These are phyloP conservation scores for Nigrospora sphaerica DNA, from an alignment of 2,329 filamentous ascomycete genomes.

Conservation along the genomic window DNA sequence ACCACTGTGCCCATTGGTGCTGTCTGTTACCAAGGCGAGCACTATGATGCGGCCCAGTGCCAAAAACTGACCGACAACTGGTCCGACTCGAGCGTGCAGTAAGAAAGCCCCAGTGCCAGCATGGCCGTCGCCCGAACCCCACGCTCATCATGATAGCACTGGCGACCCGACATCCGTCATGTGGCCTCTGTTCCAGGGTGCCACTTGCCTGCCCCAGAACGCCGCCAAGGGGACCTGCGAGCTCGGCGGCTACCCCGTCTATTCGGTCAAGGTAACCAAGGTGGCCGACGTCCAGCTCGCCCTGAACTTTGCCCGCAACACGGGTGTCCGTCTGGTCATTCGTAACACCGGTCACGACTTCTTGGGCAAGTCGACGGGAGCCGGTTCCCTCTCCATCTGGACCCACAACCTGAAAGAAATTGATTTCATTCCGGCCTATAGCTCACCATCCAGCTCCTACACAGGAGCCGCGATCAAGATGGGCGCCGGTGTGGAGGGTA, in stretches of 20 bases:
- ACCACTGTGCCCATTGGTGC: constrained; percentile 24
- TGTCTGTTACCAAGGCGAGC: constrained; percentile 19
- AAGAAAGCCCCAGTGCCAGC: neutral
- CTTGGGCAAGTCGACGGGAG: constrained; percentile 28
- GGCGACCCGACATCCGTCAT: constrained; percentile 31
- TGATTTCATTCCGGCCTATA: constrained; percentile 22
- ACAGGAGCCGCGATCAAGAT: constrained; percentile 45
- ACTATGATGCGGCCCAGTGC: constrained; percentile 21
- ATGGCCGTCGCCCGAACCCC: neutral
- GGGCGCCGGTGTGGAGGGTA: constrained; percentile 44
- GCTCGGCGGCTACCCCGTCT: constrained; percentile 31
- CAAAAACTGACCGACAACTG: constrained; percentile 17
- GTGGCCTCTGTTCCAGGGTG: constrained; percentile 27
- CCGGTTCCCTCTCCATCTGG: constrained; percentile 27
- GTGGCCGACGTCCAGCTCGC: constrained; percentile 36
- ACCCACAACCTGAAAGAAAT: constrained; percentile 27
- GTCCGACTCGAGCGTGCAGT: constrained; percentile 15
- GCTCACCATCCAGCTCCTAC: constrained; percentile 13
- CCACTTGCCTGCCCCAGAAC: constrained; percentile 17
- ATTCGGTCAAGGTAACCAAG: constrained; percentile 30
- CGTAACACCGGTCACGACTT: constrained; percentile 47
- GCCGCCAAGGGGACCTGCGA: constrained; percentile 21
- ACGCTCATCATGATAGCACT: constrained; percentile 12
- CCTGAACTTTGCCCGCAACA: constrained; percentile 36
- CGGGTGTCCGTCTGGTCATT: constrained; percentile 39